Evolutionary conservation across 2,329 filamentous ascomycete genomes (phyloP), one percentile per base, ranked within the genome.

Genomic region (Davidsoniella eucalypti): DNA sequence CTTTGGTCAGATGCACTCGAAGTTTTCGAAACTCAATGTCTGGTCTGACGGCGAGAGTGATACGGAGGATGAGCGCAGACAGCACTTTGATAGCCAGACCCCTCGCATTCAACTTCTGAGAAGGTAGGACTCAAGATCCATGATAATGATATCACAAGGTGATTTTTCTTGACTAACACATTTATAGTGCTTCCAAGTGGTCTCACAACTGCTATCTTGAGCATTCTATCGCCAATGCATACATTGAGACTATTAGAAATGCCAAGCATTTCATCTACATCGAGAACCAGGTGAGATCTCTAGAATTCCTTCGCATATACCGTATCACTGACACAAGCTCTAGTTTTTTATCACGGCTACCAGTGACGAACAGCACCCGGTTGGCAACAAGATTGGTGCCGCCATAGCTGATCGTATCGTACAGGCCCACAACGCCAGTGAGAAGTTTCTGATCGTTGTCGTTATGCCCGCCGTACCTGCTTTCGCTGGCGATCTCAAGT

Each of bases 291-390:
- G 71, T 70, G 58, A 7, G 33, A 12, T 41, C 12, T 25, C 23
- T 29, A 7, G 8, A 51, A 59, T 25, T 29, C 45, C 5, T 16
- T 1, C 2, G 1, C 14, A 12, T 36, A 26, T 21, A 26, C 3
- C 36, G 37, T 54, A 56, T 41, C 36, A 38, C 47, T 52, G 58
- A 7, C 16, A 21, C 17, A 5, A 14, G 2, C 7, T 8, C 0
- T 57, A 86, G 70, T 92, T 92, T 68, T 92, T 92, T 69, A 92
- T 92, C 64, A 92, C 85, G 0, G 83, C 84, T 2, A 88, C 84
- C 1, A 71, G 69, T 44, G 72, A 83, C 49, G 67, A 78, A 51
- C 84, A 87, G 61, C 72, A 72, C 54, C 83, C 85, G 0, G 76
- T 93, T 43, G 73, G 72, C 58, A 92, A 93, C 65, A 78, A 80